Conservation (phyloP, 1,284 basidiomycete species). For the Meripilus lineatus region DNA sequence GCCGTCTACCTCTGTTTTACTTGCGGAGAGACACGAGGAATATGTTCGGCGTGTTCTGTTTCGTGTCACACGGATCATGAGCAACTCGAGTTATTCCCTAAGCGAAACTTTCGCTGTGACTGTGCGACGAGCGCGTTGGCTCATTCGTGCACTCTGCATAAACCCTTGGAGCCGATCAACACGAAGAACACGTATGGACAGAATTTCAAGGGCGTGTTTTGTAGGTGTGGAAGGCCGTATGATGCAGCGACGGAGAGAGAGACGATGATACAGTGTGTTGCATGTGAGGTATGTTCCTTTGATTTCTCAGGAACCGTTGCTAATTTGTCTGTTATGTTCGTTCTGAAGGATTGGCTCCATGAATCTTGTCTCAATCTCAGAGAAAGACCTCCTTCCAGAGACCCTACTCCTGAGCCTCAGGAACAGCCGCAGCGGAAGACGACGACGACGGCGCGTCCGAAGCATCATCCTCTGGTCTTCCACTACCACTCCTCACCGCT, state of each 20-base stretch:
- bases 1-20: slow-evolving; percentile 74
- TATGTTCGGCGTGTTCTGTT: slow-evolving; percentile 78
- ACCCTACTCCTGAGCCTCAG: slow-evolving; percentile 34
- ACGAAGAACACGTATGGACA: slow-evolving; percentile 53
- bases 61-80: slow-evolving; percentile 80
- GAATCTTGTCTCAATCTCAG: slow-evolving; percentile 79
- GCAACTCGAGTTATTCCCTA: slow-evolving; percentile 80
- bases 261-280: slow-evolving; percentile 81
- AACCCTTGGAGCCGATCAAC: slow-evolving; percentile 47
- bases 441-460: slow-evolving; percentile 53
- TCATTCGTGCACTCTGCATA: slow-evolving; percentile 61
- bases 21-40: slow-evolving; percentile 50
- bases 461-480: slow-evolving; percentile 56
- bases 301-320: slow-evolving; percentile 10
- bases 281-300: slow-evolving; percentile 61
- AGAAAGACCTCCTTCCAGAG: slow-evolving; percentile 49
- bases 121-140: slow-evolving; percentile 63
- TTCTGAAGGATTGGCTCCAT: slow-evolving; percentile 77
- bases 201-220: slow-evolving; percentile 67
- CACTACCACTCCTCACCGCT: slow-evolving; percentile 58
- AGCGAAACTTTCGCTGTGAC: slow-evolving; percentile 74
- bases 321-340: background rate
- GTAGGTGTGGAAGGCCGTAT: slow-evolving; percentile 65
- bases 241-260: slow-evolving; percentile 67
- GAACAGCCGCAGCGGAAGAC: slow-evolving; percentile 19